phyloP scores from a whole-genome alignment of 306 rosid species.

The Urtica urens region DNA sequence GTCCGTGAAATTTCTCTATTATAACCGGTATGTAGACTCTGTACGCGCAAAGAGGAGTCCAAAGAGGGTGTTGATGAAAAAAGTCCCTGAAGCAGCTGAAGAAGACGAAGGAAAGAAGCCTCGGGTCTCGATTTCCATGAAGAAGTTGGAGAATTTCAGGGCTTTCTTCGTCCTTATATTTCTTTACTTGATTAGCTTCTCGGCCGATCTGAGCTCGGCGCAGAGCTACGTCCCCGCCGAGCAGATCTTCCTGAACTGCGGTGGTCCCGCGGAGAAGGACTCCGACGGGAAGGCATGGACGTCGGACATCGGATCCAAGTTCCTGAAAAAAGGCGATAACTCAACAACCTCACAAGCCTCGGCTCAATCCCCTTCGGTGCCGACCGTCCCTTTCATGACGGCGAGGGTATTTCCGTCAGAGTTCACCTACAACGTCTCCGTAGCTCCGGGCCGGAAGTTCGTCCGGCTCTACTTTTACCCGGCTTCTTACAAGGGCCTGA shows the following conservation, averaged over 20 bases:
- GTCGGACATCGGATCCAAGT: conserved; percentile 54
- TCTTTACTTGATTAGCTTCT: conserved; percentile 25
- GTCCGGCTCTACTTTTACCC: conserved; percentile 68
- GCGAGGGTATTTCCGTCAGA: conserved; percentile 45
- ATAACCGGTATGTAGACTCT: no score
- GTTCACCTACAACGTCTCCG: conserved; percentile 63
- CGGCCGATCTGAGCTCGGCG: conserved; percentile 27
- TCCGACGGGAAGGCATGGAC: conserved; percentile 51
- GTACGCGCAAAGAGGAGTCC: no score
- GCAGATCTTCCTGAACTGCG: conserved; percentile 55
- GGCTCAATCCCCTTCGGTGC: conserved; percentile 60
- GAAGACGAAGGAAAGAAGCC: no score
- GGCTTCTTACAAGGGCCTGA: conserved; percentile 41
- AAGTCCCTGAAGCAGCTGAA: no score
- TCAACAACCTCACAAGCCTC: conserved; percentile 35
- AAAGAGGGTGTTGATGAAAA: no score
- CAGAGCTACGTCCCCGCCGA: conserved; percentile 52
- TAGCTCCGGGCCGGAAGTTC: conserved; percentile 63
- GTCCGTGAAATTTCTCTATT: no score
- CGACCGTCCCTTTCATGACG: conserved; percentile 53
- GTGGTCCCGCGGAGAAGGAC: conserved; percentile 50
- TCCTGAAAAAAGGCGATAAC: conserved; percentile 19
- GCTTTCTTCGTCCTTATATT: conserved; percentile 17
- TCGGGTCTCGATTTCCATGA: no score
- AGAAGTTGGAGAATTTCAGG: conserved; percentile 13